phyloP scores from a whole-genome alignment of 1,284 basidiomycete genomes.

The Irpex sp. region DNA sequence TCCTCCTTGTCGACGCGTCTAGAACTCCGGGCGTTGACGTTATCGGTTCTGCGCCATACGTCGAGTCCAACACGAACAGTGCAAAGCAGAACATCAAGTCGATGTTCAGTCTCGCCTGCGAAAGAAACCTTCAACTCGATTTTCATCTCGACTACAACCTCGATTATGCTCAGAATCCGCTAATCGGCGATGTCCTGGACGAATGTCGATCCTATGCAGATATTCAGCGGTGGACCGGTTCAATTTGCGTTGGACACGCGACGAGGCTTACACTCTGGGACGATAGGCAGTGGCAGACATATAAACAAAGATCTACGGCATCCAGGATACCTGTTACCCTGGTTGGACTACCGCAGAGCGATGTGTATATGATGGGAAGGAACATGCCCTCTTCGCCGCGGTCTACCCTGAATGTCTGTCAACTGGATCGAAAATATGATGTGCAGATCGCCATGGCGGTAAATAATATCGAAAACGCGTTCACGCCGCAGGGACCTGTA shows the following conservation, averaged over 20 bases:
- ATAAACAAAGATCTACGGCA: slow-evolving; percentile 29
- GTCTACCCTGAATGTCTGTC: slow-evolving; percentile 50
- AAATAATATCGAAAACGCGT: slow-evolving; percentile 64
- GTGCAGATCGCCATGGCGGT: slow-evolving; percentile 53
- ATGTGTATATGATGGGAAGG: slow-evolving; percentile 65
- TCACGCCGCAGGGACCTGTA: slow-evolving; percentile 60
- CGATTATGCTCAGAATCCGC: slow-evolving; percentile 43
- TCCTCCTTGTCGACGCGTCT: slow-evolving; percentile 39
- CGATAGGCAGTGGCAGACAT: slow-evolving; percentile 36
- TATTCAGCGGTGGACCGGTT: slow-evolving; percentile 20
- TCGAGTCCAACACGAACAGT: slow-evolving; percentile 45
- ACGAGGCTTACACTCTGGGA: slow-evolving; percentile 54
- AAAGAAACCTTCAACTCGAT: slow-evolving; percentile 43
- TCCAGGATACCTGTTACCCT: slow-evolving; percentile 44
- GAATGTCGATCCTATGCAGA: slow-evolving; percentile 28
- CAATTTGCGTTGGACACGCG: slow-evolving; percentile 57
- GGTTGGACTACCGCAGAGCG: slow-evolving; percentile 58
- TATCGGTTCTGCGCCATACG: slow-evolving; percentile 62
- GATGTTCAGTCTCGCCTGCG: slow-evolving; percentile 44
- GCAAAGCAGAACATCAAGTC: slow-evolving; percentile 52
- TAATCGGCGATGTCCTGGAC: slow-evolving; percentile 51
- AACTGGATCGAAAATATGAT: slow-evolving; percentile 40
- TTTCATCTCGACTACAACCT: slow-evolving; percentile 70
- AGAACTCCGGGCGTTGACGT: slow-evolving; percentile 38
- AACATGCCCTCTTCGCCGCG: slow-evolving; percentile 30